Percentiles rank a stretch among this genome's conserved stretches.
Evolutionary conservation across 1,284 basidiomycete species (phyloP).

Genomic region (Afroboletus lepidellus): DNA sequence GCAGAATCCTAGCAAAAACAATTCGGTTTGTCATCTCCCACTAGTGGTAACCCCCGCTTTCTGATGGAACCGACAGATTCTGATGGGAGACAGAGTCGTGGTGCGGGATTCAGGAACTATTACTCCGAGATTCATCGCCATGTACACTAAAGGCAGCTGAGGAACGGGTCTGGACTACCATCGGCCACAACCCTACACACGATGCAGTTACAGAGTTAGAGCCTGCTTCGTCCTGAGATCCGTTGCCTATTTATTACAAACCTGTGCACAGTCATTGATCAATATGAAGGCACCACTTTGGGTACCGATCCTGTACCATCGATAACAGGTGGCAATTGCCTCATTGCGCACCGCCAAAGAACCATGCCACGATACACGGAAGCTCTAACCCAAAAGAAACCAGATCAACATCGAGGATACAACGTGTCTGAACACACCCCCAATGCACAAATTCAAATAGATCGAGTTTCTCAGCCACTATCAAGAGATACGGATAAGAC

Average conservation of each 20-base stretch:
- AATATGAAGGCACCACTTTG: conserved; percentile 24
- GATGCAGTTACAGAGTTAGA: conserved; percentile 26
- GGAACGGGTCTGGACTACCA: conserved; percentile 18
- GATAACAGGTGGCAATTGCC: conserved; percentile 25
- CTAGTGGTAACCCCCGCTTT: conserved; percentile 22
- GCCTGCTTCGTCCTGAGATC: conserved; percentile 21
- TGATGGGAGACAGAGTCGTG: conserved; percentile 32
- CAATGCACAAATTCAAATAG: conserved; percentile 27
- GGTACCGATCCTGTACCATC: conserved; percentile 7
- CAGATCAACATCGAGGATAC: conserved; percentile 28
- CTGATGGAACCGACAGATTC: conserved; percentile 32
- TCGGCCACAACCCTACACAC: conserved; percentile 15
- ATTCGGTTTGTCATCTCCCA: conserved; percentile 31
- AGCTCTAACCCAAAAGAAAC: conserved; percentile 5
- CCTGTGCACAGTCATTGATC: conserved; percentile 20
- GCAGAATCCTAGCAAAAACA: conserved; percentile 24
- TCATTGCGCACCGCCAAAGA: conserved; percentile 29
- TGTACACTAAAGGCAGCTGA: conserved; percentile 34
- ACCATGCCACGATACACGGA: conserved; percentile 21
- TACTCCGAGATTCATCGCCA: conserved; percentile 35
- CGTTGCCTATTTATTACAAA: conserved; percentile 22
- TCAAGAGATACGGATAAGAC: conserved; percentile 16
- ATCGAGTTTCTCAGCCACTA: conserved; percentile 24
- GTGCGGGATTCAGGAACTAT: conserved; percentile 36
- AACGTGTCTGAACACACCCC: conserved; percentile 23